Base-by-base conservation (phyloP, 2,329 filamentous ascomycete genomes). In the Arthrobotrys sphaeroides region DNA sequence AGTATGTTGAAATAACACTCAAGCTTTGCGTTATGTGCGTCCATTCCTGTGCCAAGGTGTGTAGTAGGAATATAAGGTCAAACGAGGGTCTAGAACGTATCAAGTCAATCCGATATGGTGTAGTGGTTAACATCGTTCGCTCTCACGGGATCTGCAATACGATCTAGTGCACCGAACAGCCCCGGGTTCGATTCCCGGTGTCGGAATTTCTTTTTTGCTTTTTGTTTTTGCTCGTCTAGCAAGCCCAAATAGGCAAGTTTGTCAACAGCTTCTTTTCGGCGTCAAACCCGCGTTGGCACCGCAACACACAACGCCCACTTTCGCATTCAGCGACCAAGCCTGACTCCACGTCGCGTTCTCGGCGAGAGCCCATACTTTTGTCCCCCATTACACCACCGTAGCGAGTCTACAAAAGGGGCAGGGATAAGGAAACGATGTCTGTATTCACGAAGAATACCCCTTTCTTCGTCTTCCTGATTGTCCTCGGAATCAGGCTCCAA, bases 401-500 rank as follows among this genome's bases (percentile, higher is more conserved):
- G n/a, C n/a, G n/a, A n/a, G n/a, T n/a, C n/a, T n/a, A n/a, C n/a
- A n/a, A n/a, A n/a, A n/a, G 13, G 36, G 36, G n/a, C 24, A 45
- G n/a, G n/a, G n/a, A 45, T 5, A 18, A 16, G n/a, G 5, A 53
- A 12, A 49, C 26, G 16, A 72, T 72, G 57, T 49, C 72, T 18
- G 22, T 65, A 9, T 69, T 69, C 20, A 20, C 55, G 24, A 64
- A 55, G 10, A 64, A 38, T 18, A 53, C 72, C 22, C 67, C 55
- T 1, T 49, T 62, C 4, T 67, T 77, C 12, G 69, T 80, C 26
- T 80, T 79, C 64, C 68, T 79, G 22, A 69, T 77, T 5, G 78
- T 88, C 57, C 79, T 97, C 78, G 85, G 88, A 42, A 87, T 96
- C 77, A 92, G 95, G 65, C 86, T 94, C 78, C 82, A 91, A 81